These are phyloP conservation scores for Xylariaceae sp. DNA, from an alignment of 2,329 filamentous ascomycete genomes.

Conservation along the genomic window DNA sequence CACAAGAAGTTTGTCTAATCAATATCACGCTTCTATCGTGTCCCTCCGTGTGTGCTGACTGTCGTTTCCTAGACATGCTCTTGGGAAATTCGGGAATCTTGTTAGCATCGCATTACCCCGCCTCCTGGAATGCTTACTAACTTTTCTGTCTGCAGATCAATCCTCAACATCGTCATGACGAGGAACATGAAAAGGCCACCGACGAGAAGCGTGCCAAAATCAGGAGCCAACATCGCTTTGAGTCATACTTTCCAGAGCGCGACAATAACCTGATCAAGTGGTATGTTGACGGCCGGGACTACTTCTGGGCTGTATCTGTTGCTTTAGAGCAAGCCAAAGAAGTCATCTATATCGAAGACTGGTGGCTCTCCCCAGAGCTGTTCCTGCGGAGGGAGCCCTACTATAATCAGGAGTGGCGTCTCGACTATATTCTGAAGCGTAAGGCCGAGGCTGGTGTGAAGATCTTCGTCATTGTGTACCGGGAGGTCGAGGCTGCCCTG, in stretches of 20 bases:
- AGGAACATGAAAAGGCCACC: slow-evolving; percentile 80
- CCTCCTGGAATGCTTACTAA: not conserved
- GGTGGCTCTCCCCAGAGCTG: slow-evolving; percentile 91
- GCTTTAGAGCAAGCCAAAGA: slow-evolving; percentile 89
- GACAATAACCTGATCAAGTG: slow-evolving; percentile 88
- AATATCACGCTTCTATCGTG: not conserved
- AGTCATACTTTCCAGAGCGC: slow-evolving; percentile 86
- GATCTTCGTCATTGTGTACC: slow-evolving; percentile 90
- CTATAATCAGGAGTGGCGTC: slow-evolving; percentile 75
- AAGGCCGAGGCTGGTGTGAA: slow-evolving; percentile 90
- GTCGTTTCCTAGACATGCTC: slow-evolving; percentile 40
- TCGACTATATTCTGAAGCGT: slow-evolving; percentile 84
- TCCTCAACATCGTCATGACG: slow-evolving; percentile 85
- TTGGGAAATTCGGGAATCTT: slow-evolving; percentile 60
- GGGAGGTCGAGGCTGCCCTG: slow-evolving; percentile 74
- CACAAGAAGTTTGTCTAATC: slow-evolving; percentile 50
- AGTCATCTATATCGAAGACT: slow-evolving; percentile 92
- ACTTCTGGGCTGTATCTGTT: slow-evolving; percentile 89
- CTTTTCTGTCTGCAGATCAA: slow-evolving; percentile 57
- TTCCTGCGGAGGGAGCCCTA: slow-evolving; percentile 83
- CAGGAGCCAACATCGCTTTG: slow-evolving; percentile 71
- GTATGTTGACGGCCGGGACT: slow-evolving; percentile 95
- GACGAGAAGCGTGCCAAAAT: slow-evolving; percentile 75
- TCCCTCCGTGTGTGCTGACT: not conserved
- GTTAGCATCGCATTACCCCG: slow-evolving; percentile 34